These are phyloP conservation scores for Aspergillus amoenus DNA, from an alignment of 2,329 filamentous ascomycete genomes.

Conservation along the genomic window DNA sequence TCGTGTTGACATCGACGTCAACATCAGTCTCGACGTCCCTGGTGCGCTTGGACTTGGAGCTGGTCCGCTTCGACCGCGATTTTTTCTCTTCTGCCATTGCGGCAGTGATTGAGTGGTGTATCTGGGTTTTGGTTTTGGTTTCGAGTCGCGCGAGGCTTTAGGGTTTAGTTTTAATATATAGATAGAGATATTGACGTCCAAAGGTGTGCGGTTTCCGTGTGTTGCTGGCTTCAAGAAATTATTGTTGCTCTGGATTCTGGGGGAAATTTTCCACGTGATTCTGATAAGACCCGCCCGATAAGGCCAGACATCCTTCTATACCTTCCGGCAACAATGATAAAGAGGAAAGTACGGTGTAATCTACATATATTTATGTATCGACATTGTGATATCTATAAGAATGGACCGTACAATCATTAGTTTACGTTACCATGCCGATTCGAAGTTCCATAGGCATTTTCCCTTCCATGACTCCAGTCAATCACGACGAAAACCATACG, in stretches of 20 bases:
- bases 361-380: background rate
- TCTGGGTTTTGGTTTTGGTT: background rate
- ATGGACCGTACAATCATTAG: conserved; percentile 13
- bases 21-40: conserved; percentile 26
- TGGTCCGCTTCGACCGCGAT: conserved; percentile 49
- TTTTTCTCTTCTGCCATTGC: conserved; percentile 26
- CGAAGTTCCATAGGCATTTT: background rate
- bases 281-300: background rate
- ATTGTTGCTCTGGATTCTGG: conserved; percentile 1
- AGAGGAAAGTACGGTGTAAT: background rate
- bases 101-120: background rate
- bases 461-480: conserved; percentile 7
- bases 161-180: background rate
- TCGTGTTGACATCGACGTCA: background rate
- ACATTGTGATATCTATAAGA: background rate
- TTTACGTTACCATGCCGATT: conserved; percentile 17
- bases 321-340: background rate
- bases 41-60: conserved; percentile 59
- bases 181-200: background rate
- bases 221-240: conserved; percentile 2
- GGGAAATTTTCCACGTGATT: conserved; percentile 19
- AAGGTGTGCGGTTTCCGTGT: background rate
- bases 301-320: background rate
- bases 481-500: background rate
- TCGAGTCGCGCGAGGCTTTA: conserved; percentile 7